Evolutionary conservation across 2,329 filamentous ascomycete genomes (phyloP).

Genomic region (Blastomyces percursus): DNA sequence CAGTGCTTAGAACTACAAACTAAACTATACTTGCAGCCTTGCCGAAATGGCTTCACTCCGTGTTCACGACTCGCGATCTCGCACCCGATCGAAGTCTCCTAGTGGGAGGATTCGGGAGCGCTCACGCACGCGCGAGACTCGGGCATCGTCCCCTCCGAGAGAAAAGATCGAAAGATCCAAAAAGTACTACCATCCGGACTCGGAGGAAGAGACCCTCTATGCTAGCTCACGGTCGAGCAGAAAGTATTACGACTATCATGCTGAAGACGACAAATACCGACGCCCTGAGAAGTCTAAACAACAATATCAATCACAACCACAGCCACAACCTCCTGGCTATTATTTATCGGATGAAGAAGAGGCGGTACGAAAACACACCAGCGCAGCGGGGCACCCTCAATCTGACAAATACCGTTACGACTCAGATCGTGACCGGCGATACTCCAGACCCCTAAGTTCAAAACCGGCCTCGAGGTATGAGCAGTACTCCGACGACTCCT

Average conservation of each 20-base stretch:
- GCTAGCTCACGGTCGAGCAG: slow-evolving; percentile 16
- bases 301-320: neutral
- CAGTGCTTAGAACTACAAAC: neutral
- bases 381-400: neutral
- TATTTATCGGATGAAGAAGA: slow-evolving; percentile 23
- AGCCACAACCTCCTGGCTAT: slow-evolving; percentile 12
- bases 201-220: slow-evolving; percentile 17
- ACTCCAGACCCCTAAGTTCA: slow-evolving; percentile 7
- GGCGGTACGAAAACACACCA: neutral
- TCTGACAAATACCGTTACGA: slow-evolving; percentile 9
- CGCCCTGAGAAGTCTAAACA: slow-evolving; percentile 6
- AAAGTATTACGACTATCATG: slow-evolving; percentile 22
- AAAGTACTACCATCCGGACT: slow-evolving; percentile 23
- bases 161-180: slow-evolving; percentile 16
- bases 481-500: slow-evolving; percentile 11
- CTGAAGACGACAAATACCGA: slow-evolving; percentile 17
- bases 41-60: slow-evolving; percentile 23
- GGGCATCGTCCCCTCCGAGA: slow-evolving; percentile 24
- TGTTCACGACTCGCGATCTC: slow-evolving; percentile 32
- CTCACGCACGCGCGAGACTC: slow-evolving; percentile 34
- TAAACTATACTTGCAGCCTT: neutral
- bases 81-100: slow-evolving; percentile 37
- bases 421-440: slow-evolving; percentile 16
- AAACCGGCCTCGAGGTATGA: slow-evolving; percentile 8
- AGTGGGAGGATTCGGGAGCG: slow-evolving; percentile 31